These are phyloP conservation scores for Magnaporthiopsis rhizophila DNA, from an alignment of 2,329 filamentous ascomycete genomes.

Conservation along the genomic window DNA sequence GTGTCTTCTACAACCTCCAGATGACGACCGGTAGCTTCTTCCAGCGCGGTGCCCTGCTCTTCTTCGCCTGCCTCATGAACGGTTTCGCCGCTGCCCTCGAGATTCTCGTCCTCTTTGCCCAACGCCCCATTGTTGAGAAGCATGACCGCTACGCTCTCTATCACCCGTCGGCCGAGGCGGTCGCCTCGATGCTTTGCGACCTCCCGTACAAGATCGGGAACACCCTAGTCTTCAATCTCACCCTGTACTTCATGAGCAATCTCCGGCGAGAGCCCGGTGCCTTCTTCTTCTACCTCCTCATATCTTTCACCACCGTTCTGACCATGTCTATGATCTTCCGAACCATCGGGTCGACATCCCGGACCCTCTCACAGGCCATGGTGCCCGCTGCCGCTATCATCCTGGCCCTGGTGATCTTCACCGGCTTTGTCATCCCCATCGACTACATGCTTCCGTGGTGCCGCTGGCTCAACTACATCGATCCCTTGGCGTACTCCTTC, in stretches of 20 bases:
- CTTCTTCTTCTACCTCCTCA: constrained; percentile 59
- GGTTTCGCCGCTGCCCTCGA: constrained; percentile 75
- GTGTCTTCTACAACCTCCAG: constrained; percentile 72
- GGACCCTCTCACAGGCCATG: constrained; percentile 37
- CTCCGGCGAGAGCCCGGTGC: constrained; percentile 41
- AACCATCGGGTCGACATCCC: constrained; percentile 39
- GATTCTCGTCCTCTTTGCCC: constrained; percentile 78
- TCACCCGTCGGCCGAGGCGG: constrained; percentile 82
- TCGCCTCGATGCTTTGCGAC: constrained; percentile 78
- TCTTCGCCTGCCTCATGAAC: constrained; percentile 83
- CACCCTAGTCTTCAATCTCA: constrained; percentile 28
- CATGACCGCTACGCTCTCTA: constrained; percentile 81
- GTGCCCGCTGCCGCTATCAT: constrained; percentile 30
- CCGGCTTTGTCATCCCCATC: constrained; percentile 40
- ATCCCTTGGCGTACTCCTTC: constrained; percentile 65
- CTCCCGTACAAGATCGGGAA: constrained; percentile 6
- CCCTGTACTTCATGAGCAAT: constrained; percentile 33
- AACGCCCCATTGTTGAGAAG: constrained; percentile 89
- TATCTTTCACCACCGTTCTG: constrained; percentile 50
- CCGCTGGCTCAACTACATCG: constrained; percentile 64
- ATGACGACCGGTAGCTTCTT: constrained; percentile 65
- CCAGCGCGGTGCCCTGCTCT: constrained; percentile 69
- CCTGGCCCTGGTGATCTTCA: constrained; percentile 39
- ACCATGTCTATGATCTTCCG: constrained; percentile 62
- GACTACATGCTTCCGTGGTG: constrained; percentile 64